Conservation (phyloP, 495 filamentous ascomycete species). For the Podospora bellae-mahoneyi region DNA sequence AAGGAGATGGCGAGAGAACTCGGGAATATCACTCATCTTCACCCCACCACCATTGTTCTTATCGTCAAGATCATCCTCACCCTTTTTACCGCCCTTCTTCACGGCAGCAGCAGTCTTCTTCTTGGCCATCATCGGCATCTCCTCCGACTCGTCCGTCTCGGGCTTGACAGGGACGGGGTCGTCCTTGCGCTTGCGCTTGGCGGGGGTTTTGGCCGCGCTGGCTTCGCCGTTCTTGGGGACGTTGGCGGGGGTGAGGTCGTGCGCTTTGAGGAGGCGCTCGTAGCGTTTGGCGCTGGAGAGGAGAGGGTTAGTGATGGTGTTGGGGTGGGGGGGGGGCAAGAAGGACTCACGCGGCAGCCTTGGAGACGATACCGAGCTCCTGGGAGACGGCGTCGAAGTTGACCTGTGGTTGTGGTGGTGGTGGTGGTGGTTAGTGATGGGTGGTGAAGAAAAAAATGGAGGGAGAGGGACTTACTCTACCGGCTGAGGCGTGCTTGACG, state of each 20-base stretch:
- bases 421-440: constrained; percentile 19
- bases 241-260: constrained; percentile 39
- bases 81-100: background rate
- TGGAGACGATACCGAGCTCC: constrained; percentile 58
- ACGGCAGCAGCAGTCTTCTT: background rate
- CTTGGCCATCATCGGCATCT: background rate
- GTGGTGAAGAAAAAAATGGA: constrained; percentile 16
- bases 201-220: background rate
- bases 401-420: constrained; percentile 43
- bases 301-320: background rate
- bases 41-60: background rate
- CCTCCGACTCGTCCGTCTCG: constrained; percentile 11
- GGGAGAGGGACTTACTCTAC: constrained; percentile 47
- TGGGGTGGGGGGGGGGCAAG: background rate
- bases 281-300: constrained; percentile 58
- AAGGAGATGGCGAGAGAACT: background rate
- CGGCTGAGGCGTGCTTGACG: constrained; percentile 54
- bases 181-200: constrained; percentile 11
- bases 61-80: background rate
- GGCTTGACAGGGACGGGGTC: constrained; percentile 4
- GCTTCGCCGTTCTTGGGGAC: background rate
- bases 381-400: constrained; percentile 61
- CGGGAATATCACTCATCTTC: background rate
- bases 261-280: constrained; percentile 58
- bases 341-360: constrained; percentile 63